Conservation (phyloP, 78 protist species). For the Goniomonas avonlea region DNA sequence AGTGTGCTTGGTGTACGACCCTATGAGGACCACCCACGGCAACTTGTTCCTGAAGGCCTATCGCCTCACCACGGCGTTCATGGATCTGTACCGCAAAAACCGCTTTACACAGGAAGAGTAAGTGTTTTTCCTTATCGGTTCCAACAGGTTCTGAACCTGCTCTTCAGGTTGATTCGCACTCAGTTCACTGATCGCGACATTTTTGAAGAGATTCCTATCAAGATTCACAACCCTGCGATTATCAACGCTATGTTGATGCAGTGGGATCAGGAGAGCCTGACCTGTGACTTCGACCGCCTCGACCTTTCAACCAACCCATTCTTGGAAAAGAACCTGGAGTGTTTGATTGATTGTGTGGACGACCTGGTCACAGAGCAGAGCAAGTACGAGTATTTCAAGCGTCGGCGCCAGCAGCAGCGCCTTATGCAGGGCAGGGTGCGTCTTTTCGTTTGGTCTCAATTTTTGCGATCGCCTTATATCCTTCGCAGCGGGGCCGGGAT, state of each 20-base stretch:
- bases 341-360: slow-evolving; percentile 52
- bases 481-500: no score
- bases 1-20: slow-evolving; percentile 39
- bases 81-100: slow-evolving; percentile 48
- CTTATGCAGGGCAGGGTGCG: background rate
- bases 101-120: slow-evolving; percentile 45
- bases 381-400: slow-evolving; percentile 43
- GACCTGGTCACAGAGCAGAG: slow-evolving; percentile 45
- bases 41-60: slow-evolving; percentile 59
- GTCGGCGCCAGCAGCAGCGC: slow-evolving; percentile 39
- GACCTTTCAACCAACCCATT: slow-evolving; percentile 49
- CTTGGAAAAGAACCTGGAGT: slow-evolving; percentile 64
- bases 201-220: slow-evolving; percentile 66
- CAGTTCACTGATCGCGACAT: slow-evolving; percentile 4
- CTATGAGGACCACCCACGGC: slow-evolving; percentile 64
- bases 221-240: slow-evolving; percentile 59
- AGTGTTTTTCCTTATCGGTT: background rate
- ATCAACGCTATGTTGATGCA: slow-evolving; percentile 60
- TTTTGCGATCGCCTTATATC: no score
- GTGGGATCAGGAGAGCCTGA: slow-evolving; percentile 29
- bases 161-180: background rate
- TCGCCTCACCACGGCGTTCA: slow-evolving; percentile 54
- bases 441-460: background rate
- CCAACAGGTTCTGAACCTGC: background rate
- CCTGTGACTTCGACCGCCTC: slow-evolving; percentile 53